Evolutionary conservation across 1,284 basidiomycete genomes (phyloP).

Genomic region (Papiliotrema laurentii): DNA sequence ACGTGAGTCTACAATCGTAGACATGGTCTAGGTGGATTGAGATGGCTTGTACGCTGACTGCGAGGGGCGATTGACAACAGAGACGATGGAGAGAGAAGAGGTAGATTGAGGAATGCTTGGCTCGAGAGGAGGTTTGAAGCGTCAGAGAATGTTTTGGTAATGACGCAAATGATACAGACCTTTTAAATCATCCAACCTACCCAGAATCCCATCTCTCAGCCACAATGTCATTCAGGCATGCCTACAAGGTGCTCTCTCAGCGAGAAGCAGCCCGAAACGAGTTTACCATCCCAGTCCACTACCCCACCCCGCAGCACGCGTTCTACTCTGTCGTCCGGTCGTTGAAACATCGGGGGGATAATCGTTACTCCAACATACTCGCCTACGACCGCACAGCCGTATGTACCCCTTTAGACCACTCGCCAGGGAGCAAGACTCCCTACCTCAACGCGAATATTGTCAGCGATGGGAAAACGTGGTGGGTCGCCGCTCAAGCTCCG

Average conservation of each 20-base stretch:
- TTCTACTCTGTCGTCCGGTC: conserved; percentile 32
- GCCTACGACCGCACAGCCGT: conserved; percentile 43
- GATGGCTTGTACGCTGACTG: too few relatives aligned
- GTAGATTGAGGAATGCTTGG: background rate
- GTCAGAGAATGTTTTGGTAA: too few relatives aligned
- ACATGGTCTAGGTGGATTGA: conserved; percentile 23
- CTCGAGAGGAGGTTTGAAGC: background rate
- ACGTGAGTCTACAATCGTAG: conserved; percentile 45
- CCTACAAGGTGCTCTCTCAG: conserved; percentile 5
- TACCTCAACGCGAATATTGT: conserved; percentile 45
- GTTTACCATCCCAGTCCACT: background rate
- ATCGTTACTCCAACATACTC: conserved; percentile 40
- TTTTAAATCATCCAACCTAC: background rate
- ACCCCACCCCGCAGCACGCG: conserved; percentile 7
- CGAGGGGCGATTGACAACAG: too few relatives aligned
- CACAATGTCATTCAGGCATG: conserved; percentile 1
- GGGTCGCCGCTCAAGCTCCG: conserved; percentile 44
- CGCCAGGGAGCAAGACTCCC: too few relatives aligned
- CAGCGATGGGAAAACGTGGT: conserved; percentile 25
- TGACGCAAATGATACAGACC: background rate
- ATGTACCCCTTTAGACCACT: conserved; percentile 9
- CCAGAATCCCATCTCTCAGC: background rate
- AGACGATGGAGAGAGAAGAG: background rate
- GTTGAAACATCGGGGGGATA: conserved; percentile 14
- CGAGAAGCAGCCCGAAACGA: conserved; percentile 5